These are phyloP conservation scores for Magnusiomyces suaveolens DNA, from an alignment of 1,139 yeast genomes.

Conservation along the genomic window DNA sequence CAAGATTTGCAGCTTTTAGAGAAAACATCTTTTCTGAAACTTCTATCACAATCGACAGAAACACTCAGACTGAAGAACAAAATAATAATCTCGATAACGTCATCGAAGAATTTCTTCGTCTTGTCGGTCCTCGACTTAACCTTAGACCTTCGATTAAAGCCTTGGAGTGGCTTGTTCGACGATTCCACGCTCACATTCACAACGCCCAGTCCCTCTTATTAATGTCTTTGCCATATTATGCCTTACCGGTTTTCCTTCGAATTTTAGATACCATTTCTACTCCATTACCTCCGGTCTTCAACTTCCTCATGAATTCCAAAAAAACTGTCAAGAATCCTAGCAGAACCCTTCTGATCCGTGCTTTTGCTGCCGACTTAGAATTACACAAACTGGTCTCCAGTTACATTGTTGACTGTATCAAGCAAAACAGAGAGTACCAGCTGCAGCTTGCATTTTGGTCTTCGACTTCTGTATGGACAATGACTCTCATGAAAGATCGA, in stretches of 20 bases:
- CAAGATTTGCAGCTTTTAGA: conserved; percentile 61
- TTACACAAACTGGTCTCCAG: conserved; percentile 57
- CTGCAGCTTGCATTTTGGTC: conserved; percentile 71
- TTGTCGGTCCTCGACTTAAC: conserved; percentile 68
- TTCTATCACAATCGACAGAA: conserved; percentile 68
- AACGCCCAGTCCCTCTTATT: conserved; percentile 65
- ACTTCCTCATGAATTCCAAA: conserved; percentile 61
- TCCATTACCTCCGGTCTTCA: conserved; percentile 63
- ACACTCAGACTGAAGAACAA: conserved; percentile 68
- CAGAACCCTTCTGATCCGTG: conserved; percentile 56
- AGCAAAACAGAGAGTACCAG: conserved; percentile 39
- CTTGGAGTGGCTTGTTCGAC: conserved; percentile 88
- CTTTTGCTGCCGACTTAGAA: conserved; percentile 56
- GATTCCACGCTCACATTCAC: conserved; percentile 77
- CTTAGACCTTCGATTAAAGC: conserved; percentile 72
- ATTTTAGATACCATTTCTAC: conserved; percentile 57
- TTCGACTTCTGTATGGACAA: conserved; percentile 59
- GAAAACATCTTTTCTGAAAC: conserved; percentile 72
- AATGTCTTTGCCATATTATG: conserved; percentile 68
- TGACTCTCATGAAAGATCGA: conserved; percentile 40
- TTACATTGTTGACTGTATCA: conserved; percentile 45
- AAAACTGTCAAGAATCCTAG: conserved; percentile 59
- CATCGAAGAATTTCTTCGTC: conserved; percentile 59
- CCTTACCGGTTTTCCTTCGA: conserved; percentile 61
- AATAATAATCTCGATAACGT: conserved; percentile 64